These are phyloP conservation scores for Brettanomyces sp. DNA, from an alignment of 805 yeast genomes.

Conservation along the genomic window DNA sequence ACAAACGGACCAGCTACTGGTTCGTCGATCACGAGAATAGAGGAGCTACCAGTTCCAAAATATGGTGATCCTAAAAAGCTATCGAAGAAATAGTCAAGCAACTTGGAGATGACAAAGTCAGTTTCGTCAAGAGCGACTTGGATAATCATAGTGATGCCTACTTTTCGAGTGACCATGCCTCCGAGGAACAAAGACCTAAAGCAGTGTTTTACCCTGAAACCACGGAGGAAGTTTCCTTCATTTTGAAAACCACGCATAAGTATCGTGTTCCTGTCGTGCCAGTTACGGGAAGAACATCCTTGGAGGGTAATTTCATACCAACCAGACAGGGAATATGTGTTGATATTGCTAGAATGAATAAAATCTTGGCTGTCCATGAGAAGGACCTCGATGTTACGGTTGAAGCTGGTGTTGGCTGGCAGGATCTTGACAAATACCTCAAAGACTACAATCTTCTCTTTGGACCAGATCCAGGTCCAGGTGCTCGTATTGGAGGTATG, in stretches of 20 bases:
- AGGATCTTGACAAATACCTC: conserved; percentile 47
- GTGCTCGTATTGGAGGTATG: conserved; percentile 75
- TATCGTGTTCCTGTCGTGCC: conserved; percentile 67
- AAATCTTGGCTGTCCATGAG: conserved; percentile 45
- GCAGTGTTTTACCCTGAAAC: conserved; percentile 52
- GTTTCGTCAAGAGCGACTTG: conserved; percentile 24
- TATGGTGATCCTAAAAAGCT: conserved; percentile 44
- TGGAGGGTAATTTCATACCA: conserved; percentile 72
- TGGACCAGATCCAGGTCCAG: conserved; percentile 77
- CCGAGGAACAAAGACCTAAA: conserved; percentile 23
- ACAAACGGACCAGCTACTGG: too few species aligned
- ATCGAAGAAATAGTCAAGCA: conserved; percentile 37
- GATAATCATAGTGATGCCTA: conserved; percentile 24
- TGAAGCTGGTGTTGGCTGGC: conserved; percentile 79
- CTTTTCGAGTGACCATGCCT: conserved; percentile 26
- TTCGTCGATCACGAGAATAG: conserved; percentile 42
- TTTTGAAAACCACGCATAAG: conserved; percentile 53
- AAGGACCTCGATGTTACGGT: conserved; percentile 64
- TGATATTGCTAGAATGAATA: conserved; percentile 53
- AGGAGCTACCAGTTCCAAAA: conserved; percentile 34
- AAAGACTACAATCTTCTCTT: conserved; percentile 44
- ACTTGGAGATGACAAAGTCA: conserved; percentile 45
- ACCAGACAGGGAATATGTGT: conserved; percentile 55
- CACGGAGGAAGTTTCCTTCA: conserved; percentile 57
- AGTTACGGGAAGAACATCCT: conserved; percentile 66